phyloP scores from a whole-genome alignment of 805 yeast species.

The Limtongia smithiae region DNA sequence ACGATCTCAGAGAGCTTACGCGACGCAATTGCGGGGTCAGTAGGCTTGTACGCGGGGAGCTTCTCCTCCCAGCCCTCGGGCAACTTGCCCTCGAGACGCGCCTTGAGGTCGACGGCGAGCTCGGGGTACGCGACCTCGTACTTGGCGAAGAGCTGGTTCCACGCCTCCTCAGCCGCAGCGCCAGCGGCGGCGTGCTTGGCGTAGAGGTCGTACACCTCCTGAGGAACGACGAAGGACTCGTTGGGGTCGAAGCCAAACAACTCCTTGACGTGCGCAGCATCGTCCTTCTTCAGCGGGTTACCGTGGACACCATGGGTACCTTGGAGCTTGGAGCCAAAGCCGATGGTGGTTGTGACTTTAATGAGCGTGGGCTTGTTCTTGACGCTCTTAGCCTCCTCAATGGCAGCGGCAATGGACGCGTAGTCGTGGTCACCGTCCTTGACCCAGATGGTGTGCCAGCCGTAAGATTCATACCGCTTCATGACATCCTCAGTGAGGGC shows the following conservation, averaged over 20 bases:
- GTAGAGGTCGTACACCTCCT: conserved; percentile 75
- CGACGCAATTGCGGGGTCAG: conserved; percentile 82
- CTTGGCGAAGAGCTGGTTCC: conserved; percentile 62
- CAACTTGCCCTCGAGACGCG: conserved; percentile 73
- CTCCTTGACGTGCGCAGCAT: conserved; percentile 78
- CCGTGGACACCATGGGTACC: conserved; percentile 96
- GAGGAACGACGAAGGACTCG: conserved; percentile 71
- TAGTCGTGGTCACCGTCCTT: conserved; percentile 77
- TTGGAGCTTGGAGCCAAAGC: conserved; percentile 79
- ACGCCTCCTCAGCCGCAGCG: conserved; percentile 64
- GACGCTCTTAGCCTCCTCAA: conserved; percentile 74
- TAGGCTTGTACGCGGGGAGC: conserved; percentile 75
- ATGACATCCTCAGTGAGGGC: conserved; percentile 93
- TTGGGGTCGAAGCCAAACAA: conserved; percentile 86
- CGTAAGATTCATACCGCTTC: conserved; percentile 83
- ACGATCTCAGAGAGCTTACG: conserved; percentile 89
- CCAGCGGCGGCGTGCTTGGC: conserved; percentile 54
- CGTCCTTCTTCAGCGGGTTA: conserved; percentile 91
- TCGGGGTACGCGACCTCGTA: conserved; percentile 72
- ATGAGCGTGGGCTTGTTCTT: conserved; percentile 84
- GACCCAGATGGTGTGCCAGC: conserved; percentile 84
- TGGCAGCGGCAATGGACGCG: conserved; percentile 65
- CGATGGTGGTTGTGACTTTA: conserved; percentile 86
- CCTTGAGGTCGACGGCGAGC: conserved; percentile 69
- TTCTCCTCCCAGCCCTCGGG: conserved; percentile 77